These are phyloP conservation scores for Ogataea pilisensis DNA, from an alignment of 805 yeast genomes.

Conservation along the genomic window DNA sequence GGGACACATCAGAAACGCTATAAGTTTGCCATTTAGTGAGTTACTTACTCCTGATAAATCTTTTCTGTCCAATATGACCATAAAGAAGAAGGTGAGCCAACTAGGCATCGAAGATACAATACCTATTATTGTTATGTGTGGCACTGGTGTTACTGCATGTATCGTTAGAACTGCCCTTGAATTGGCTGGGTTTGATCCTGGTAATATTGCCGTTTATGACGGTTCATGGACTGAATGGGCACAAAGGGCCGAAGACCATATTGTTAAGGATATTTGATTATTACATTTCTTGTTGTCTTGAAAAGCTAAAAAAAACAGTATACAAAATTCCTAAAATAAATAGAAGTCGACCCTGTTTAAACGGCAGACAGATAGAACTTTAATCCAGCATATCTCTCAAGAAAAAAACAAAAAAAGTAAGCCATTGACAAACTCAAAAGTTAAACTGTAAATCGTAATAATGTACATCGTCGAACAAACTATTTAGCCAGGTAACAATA, in stretches of 20 bases:
- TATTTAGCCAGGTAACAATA: slow-evolving; percentile 14
- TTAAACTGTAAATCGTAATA: slow-evolving; percentile 13
- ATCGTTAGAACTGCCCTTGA: slow-evolving; percentile 74
- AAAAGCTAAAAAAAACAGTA: too few species aligned
- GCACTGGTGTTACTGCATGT: slow-evolving; percentile 95
- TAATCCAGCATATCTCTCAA: too few species aligned
- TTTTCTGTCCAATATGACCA: slow-evolving; percentile 44
- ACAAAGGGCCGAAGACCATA: slow-evolving; percentile 59
- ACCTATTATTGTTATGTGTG: slow-evolving; percentile 85
- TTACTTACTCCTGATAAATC: slow-evolving; percentile 48
- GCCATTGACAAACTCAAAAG: slow-evolving; percentile 5
- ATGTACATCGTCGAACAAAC: slow-evolving; percentile 9
- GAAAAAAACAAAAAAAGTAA: too few species aligned
- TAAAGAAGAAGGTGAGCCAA: slow-evolving; percentile 44
- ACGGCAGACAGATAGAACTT: too few species aligned
- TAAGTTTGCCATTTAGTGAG: slow-evolving; percentile 68
- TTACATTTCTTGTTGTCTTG: too few species aligned
- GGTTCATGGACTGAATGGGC: slow-evolving; percentile 94
- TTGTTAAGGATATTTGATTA: slow-evolving; percentile 37
- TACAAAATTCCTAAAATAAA: too few species aligned
- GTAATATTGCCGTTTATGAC: slow-evolving; percentile 62
- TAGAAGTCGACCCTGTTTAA: too few species aligned
- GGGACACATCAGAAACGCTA: slow-evolving; percentile 85
- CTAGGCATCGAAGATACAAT: slow-evolving; percentile 40
- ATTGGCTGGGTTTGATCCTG: slow-evolving; percentile 41